Base-by-base conservation (phyloP, 2,329 filamentous ascomycete species). In the Nakataea oryzae region DNA sequence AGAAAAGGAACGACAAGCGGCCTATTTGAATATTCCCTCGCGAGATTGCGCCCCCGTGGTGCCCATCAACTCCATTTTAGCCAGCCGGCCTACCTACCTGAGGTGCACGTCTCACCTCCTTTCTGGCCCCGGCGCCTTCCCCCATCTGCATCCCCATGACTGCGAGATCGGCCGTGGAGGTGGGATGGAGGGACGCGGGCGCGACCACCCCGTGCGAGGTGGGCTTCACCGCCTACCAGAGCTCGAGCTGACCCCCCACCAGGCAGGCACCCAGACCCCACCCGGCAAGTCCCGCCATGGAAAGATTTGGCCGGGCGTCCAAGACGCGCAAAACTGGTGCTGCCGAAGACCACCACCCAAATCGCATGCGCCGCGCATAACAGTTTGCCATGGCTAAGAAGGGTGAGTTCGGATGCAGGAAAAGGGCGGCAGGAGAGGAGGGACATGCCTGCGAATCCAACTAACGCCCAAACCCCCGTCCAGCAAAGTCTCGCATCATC, bases 401-500 rank as follows among this genome's bases (percentile, higher is more conserved):
- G 70, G 67, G 73, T 74, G 24, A 8, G 54, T 24, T 21, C 24
- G 11, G 26, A 13, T n/a, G 28, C 26, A 24, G 54, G 4, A 28
- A 24, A 13, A 56, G 27, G 13, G 13, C 54, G 14, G 28, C 4
- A 58, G 29, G 26, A 32, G 27, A 56, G n/a, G 9, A 56, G 54
- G 13, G 7, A 26, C 24, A 12, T 3, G 9, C 5, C 3, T 27
- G 54, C 8, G 13, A 56, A 29, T 27, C 27, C n/a, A 29, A 24
- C 29, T 32, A 26, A 60, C n/a, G 26, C 13, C 6, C 59, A 27
- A 26, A 26, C 13, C 50, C 28, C 57, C 27, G 14, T 30, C 64
- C 74, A 96, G 91, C 82, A 65, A 97, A 97, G 82, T 90, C 93
- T 72, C 91, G 96, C 74, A 88, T 93, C 68, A 88, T 99, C 74